Evolutionary conservation across 345 rosid genomes (phyloP).

Genomic region (Hibiscus mutabilis): DNA sequence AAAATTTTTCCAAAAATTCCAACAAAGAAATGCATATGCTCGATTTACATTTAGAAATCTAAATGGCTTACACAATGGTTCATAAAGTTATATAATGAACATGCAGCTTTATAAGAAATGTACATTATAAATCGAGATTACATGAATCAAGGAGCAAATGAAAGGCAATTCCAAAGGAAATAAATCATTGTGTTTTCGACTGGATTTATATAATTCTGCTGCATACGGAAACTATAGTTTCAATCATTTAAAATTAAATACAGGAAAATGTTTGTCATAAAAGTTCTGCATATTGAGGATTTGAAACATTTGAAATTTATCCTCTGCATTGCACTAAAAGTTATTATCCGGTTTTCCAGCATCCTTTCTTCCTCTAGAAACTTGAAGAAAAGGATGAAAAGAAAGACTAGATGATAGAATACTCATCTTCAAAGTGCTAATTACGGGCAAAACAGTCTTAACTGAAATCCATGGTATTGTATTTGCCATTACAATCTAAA

Average conservation of each 20-base stretch:
- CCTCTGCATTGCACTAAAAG: constrained; percentile 4
- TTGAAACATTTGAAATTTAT: background rate
- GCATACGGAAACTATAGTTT: background rate
- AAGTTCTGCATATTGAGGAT: background rate
- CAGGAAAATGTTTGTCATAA: background rate
- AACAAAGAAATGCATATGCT: background rate
- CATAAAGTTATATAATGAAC: background rate
- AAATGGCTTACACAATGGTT: background rate
- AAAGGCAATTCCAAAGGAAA: background rate
- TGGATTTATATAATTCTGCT: background rate
- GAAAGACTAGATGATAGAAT: background rate
- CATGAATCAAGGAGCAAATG: background rate
- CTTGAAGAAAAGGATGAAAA: background rate
- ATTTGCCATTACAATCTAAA: background rate
- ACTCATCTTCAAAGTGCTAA: background rate
- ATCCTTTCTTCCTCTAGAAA: background rate
- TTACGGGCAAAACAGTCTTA: background rate
- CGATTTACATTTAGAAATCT: background rate
- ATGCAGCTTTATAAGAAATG: background rate
- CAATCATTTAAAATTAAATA: background rate
- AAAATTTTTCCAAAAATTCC: background rate
- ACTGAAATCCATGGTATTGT: background rate
- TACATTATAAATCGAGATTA: background rate
- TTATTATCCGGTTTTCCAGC: background rate
- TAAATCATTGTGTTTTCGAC: background rate